phyloP scores from a whole-genome alignment of 2,329 filamentous ascomycete genomes.

The Thielaviopsis populi region DNA sequence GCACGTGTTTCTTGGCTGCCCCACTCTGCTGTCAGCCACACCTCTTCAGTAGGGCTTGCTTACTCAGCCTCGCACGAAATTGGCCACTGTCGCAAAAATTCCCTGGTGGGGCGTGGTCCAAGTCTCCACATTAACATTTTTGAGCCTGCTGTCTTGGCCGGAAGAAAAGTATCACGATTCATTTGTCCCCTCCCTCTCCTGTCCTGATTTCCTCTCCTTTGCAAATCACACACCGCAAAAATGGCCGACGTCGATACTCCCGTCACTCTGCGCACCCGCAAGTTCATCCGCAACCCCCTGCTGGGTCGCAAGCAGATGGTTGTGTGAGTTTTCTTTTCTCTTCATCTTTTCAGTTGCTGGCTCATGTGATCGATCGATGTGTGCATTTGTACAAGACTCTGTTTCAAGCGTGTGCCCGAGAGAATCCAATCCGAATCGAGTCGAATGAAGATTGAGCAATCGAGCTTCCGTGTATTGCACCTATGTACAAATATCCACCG shows the following conservation, averaged over 20 bases:
- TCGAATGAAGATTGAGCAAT: neutral
- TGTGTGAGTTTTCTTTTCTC: constrained; percentile 55
- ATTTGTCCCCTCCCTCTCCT: constrained; percentile 4
- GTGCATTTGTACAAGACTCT: neutral
- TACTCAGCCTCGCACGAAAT: constrained; percentile 2
- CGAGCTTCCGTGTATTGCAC: neutral
- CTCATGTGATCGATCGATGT: neutral
- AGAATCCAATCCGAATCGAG: neutral
- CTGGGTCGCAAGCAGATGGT: constrained; percentile 99
- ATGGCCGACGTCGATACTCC: constrained; percentile 75
- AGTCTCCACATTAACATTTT: constrained; percentile 4
- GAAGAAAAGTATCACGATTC: constrained; percentile 10
- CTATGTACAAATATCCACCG: neutral
- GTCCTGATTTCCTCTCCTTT: constrained; percentile 4
- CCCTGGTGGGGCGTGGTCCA: neutral
- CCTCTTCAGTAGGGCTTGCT: neutral
- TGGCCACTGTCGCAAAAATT: neutral
- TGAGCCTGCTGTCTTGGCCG: neutral
- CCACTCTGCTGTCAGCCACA: neutral
- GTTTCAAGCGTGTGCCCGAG: neutral
- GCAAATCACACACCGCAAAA: constrained; percentile 37
- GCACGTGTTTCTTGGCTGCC: neutral
- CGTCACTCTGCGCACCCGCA: constrained; percentile 90
- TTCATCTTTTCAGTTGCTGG: neutral
- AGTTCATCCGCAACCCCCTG: constrained; percentile 99